Evolutionary conservation across 2,329 filamentous ascomycete species (phyloP).

Genomic region (Ophiosphaerella herpotricha): DNA sequence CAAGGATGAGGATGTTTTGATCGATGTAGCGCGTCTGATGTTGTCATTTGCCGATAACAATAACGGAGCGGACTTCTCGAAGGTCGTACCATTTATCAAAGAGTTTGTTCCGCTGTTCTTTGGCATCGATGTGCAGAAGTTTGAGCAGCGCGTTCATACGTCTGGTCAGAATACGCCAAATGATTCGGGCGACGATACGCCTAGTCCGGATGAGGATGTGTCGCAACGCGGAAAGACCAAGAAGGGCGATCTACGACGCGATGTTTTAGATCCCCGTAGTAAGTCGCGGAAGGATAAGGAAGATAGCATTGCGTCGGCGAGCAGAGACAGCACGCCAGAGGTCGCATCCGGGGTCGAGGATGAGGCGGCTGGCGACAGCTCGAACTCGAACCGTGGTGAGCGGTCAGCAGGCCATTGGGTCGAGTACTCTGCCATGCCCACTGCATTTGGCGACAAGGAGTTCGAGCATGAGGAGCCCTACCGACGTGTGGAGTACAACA

Average conservation of each 20-base stretch:
- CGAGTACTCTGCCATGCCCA: constrained; percentile 60
- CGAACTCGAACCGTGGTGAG: constrained; percentile 63
- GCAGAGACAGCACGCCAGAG: constrained; percentile 88
- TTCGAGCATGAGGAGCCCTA: constrained; percentile 79
- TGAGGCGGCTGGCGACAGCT: constrained; percentile 68
- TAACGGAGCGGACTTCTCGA: constrained; percentile 50
- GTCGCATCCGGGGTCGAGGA: constrained; percentile 77
- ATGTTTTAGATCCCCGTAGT: constrained; percentile 80
- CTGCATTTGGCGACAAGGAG: constrained; percentile 64
- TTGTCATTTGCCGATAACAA: constrained; percentile 51
- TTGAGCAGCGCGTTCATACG: constrained; percentile 67
- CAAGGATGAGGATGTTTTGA: constrained; percentile 59
- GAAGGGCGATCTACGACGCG: constrained; percentile 73
- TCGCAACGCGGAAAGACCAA: constrained; percentile 70
- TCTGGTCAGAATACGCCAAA: constrained; percentile 46
- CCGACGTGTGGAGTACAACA: constrained; percentile 78
- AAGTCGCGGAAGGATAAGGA: constrained; percentile 77
- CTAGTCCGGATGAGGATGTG: constrained; percentile 70
- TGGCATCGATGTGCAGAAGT: constrained; percentile 57
- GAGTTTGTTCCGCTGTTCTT: constrained; percentile 58
- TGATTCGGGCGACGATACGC: constrained; percentile 63
- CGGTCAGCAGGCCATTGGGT: constrained; percentile 68
- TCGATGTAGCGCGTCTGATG: constrained; percentile 53
- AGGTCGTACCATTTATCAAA: constrained; percentile 53
- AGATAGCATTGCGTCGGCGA: constrained; percentile 75